These are phyloP conservation scores for Mycena albidolilacea DNA, from an alignment of 768 basidiomycete genomes.

Conservation along the genomic window DNA sequence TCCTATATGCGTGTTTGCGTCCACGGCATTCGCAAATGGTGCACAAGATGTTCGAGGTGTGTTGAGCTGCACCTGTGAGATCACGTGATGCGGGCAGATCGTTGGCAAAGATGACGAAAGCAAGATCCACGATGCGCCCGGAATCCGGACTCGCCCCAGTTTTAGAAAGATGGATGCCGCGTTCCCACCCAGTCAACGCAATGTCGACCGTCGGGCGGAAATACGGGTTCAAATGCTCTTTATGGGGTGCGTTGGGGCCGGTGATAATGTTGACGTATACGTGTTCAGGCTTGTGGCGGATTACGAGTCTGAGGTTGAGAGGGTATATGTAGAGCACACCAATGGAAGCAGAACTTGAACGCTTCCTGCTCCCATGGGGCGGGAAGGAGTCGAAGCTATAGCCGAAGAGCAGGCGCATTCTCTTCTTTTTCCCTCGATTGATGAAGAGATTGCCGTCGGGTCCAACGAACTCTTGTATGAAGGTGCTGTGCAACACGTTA, in stretches of 20 bases:
- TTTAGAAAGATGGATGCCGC: no score
- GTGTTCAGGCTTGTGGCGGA: slow-evolving; percentile 47
- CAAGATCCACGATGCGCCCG: background rate
- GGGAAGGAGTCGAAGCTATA: slow-evolving; percentile 49
- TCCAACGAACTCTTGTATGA: background rate
- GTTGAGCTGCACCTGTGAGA: slow-evolving; percentile 36
- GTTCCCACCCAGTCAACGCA: no score
- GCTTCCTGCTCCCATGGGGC: slow-evolving; percentile 38
- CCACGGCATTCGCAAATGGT: slow-evolving; percentile 43
- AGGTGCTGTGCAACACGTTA: background rate
- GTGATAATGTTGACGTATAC: slow-evolving; percentile 45
- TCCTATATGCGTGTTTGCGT: slow-evolving; percentile 10
- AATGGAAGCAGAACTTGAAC: slow-evolving; percentile 36
- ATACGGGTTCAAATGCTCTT: slow-evolving; percentile 40
- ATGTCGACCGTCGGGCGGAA: no score
- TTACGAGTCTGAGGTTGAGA: slow-evolving; percentile 44
- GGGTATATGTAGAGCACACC: slow-evolving; percentile 46
- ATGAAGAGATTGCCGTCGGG: no score
- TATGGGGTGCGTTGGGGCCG: slow-evolving; percentile 41
- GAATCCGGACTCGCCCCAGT: no score
- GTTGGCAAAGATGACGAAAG: slow-evolving; percentile 40
- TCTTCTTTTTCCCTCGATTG: background rate
- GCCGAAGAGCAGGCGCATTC: slow-evolving; percentile 39
- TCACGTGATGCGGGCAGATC: slow-evolving; percentile 47
- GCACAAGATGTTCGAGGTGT: slow-evolving; percentile 43